These are phyloP conservation scores for Adenanthera pavonina DNA, from an alignment of 306 rosid genomes.

Conservation along the genomic window DNA sequence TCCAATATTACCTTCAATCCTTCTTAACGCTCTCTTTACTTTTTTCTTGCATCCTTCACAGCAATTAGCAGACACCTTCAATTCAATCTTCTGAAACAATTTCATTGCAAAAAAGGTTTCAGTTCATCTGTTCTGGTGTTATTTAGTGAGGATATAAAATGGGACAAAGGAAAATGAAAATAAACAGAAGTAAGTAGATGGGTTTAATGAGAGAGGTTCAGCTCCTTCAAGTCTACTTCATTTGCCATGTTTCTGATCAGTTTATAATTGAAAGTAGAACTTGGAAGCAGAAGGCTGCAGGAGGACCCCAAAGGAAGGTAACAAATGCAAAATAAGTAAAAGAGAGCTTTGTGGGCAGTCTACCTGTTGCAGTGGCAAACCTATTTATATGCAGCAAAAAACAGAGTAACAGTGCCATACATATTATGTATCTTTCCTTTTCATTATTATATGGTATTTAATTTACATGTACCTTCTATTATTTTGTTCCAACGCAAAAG, in stretches of 20 bases:
- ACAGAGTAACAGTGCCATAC: slow-evolving; percentile 22
- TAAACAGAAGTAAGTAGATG: not conserved
- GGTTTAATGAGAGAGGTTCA: not conserved
- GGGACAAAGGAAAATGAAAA: not conserved
- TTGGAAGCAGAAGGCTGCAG: not conserved
- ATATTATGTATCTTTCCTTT: slow-evolving; percentile 23
- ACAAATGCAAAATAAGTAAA: not conserved
- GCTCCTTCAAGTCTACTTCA: slow-evolving; percentile 45
- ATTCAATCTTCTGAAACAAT: slow-evolving; percentile 49
- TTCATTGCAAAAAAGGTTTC: slow-evolving; percentile 24
- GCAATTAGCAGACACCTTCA: slow-evolving; percentile 55
- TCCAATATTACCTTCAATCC: slow-evolving; percentile 43
- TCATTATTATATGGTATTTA: slow-evolving; percentile 3
- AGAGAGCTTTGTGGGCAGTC: not conserved
- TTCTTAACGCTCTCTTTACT: slow-evolving; percentile 47
- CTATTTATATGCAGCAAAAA: slow-evolving; percentile 40
- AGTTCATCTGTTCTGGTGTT: not conserved
- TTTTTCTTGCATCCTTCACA: slow-evolving; percentile 59
- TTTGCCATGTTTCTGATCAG: slow-evolving; percentile 40
- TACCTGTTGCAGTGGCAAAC: not conserved
- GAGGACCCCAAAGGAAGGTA: slow-evolving; percentile 10
- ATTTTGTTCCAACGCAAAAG: slow-evolving; percentile 42
- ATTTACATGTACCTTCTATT: not conserved
- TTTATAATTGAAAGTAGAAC: not conserved
- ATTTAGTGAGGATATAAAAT: not conserved